A percentile compares a stretch with the other conserved stretches of the same genome.
Conservation (phyloP, 257 asterid genomes). For the Linaria vulgaris region DNA sequence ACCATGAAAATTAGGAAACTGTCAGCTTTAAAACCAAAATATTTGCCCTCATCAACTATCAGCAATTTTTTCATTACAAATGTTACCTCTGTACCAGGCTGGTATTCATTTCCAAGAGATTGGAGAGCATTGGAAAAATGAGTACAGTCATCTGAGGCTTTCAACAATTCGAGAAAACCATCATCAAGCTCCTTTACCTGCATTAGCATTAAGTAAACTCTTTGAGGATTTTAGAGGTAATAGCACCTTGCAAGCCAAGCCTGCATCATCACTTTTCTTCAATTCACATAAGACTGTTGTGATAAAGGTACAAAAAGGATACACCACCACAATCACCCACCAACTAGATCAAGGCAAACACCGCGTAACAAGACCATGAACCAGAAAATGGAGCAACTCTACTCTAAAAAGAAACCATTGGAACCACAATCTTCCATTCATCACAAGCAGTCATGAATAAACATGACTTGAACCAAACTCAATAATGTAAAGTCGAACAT, state of each 20-base stretch:
- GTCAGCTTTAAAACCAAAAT: constrained; percentile 21
- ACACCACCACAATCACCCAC: neutral
- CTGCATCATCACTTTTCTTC: neutral
- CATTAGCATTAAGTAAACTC: constrained; percentile 20
- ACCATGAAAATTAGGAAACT: neutral
- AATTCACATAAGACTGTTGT: neutral
- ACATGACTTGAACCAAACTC: neutral
- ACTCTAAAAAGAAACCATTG: constrained; percentile 2
- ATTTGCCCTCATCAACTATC: neutral
- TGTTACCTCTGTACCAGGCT: constrained; percentile 59
- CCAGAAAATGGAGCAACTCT: constrained; percentile 6
- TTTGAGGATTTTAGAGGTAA: neutral
- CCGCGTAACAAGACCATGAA: constrained; percentile 11
- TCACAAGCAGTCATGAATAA: constrained; percentile 6
- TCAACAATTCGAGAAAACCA: constrained; percentile 52
- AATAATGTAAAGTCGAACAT: constrained; percentile 7
- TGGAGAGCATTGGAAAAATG: constrained; percentile 67
- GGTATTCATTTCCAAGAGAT: constrained; percentile 56
- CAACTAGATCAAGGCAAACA: constrained; percentile 4
- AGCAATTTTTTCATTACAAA: constrained; percentile 17
- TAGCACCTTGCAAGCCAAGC: neutral
- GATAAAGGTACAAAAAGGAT: constrained; percentile 14
- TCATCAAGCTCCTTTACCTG: constrained; percentile 89
- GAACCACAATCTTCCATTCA: constrained; percentile 10
- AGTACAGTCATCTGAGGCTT: constrained; percentile 64